Evolutionary conservation across 129 eudicot genomes (phyloP).

Genomic region (Flaveria brownii): DNA sequence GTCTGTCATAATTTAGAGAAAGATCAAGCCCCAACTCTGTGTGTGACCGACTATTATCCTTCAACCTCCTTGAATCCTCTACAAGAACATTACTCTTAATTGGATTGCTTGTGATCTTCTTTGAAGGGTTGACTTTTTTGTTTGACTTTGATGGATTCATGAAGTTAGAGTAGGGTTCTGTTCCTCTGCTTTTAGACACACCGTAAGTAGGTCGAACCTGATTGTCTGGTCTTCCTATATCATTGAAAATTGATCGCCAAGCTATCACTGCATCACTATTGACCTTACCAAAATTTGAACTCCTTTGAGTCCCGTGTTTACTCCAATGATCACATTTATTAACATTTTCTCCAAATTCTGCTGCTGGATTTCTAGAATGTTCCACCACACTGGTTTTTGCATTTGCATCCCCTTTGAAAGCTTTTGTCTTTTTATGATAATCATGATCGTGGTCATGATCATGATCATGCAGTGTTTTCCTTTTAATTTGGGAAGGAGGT

Average conservation of each 20-base stretch:
- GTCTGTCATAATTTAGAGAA: constrained; percentile 43
- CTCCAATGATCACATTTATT: constrained; percentile 28
- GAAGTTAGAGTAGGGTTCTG: constrained; percentile 29
- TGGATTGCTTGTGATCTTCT: constrained; percentile 31
- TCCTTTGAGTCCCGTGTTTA: constrained; percentile 39
- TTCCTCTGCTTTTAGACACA: constrained; percentile 29
- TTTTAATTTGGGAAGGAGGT: constrained; percentile 39
- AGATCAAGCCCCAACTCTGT: constrained; percentile 50
- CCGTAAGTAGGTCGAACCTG: constrained; percentile 14
- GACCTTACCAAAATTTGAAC: constrained; percentile 25
- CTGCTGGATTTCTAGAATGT: constrained; percentile 25
- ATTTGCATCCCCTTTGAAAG: constrained; percentile 26
- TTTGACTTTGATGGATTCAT: constrained; percentile 40
- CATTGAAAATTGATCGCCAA: constrained; percentile 32
- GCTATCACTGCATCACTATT: constrained; percentile 29
- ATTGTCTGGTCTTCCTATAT: constrained; percentile 33
- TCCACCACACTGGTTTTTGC: constrained; percentile 29
- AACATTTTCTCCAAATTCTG: constrained; percentile 16
- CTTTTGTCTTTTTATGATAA: constrained; percentile 37
- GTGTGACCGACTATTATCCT: constrained; percentile 22
- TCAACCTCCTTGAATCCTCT: constrained; percentile 29
- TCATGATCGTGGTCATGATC: constrained; percentile 8
- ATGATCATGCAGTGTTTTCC: constrained; percentile 41
- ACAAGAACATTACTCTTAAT: constrained; percentile 21
- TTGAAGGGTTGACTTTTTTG: constrained; percentile 32